Evolutionary conservation across 2,329 filamentous ascomycete species (phyloP), one percentile per base, ranked within the genome.

Genomic region (Pyrenophora tritici-repentis): DNA sequence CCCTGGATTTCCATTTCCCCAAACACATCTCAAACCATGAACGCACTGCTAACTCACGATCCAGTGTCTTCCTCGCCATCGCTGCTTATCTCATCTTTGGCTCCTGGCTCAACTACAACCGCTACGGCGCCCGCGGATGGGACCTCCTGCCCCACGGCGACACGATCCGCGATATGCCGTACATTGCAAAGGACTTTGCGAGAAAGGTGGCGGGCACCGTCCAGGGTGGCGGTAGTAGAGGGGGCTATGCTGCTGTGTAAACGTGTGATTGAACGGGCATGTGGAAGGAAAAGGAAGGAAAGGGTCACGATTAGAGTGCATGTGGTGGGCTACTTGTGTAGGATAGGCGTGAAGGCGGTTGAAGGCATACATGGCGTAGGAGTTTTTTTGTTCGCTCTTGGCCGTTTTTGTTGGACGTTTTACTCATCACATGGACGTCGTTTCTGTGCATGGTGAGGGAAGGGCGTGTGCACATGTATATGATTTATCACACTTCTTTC

Each of bases 61-160:
- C 26, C 60, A 96, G 92, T 62, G 77, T 88, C 53, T 99, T 99
- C 83, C 82, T 97, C 56, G 84, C 84, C 38, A 88, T 86, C 34
- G 91, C 94, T 2, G 79, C 92, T 18, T 99, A 97, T 77, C 86
- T 99, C 60, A 96, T 97, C 73, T 97, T 97, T 70, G 92, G 93
- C 59, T 96, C 92, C 16, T 99, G 94, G 94, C 86, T 97, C 73
- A 97, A 97, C 80, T 97, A 97, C 82, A 97, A 91, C 78, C 89
- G 92, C 56, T 96, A 96, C 75, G 93, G 93, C 40, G 92, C 93
- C 44, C 84, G 93, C 37, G 94, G 94, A 50, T 97, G 92, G 92
- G 94, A 97, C 67, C 82, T 97, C 14, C 80, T 97, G 14, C 94
- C 94, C 12, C 93, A 97, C 71, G 89, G 89, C 59, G 94, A 99